A percentile compares a stretch with the other conserved stretches of the same genome.
These are phyloP conservation scores for Fremontodendron californicum DNA, from an alignment of 345 rosid species.

Conservation along the genomic window DNA sequence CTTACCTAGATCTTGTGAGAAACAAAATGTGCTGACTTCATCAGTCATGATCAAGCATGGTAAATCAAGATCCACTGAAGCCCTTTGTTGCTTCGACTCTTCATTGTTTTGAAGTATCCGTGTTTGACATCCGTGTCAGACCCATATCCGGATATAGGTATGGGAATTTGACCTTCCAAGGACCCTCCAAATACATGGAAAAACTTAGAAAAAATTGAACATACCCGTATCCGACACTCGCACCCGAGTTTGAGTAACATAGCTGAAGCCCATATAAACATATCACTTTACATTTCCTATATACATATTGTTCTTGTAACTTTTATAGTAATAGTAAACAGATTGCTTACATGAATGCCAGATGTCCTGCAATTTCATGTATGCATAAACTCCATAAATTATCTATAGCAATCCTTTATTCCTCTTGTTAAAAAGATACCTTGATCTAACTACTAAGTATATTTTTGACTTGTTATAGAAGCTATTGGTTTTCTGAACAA, in stretches of 20 bases:
- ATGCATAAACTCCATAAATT: neutral
- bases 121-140: too few relatives aligned
- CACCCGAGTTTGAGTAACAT: too few relatives aligned
- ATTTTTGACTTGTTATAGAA: neutral
- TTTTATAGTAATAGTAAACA: too few relatives aligned
- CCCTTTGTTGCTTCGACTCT: too few relatives aligned
- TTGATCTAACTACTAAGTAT: neutral
- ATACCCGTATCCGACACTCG: too few relatives aligned
- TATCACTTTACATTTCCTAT: neutral
- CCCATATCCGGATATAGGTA: too few relatives aligned
- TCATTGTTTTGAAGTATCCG: too few relatives aligned
- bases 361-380: neutral
- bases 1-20: neutral
- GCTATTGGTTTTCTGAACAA: neutral
- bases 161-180: too few relatives aligned
- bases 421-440: neutral
- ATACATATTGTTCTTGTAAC: too few relatives aligned
- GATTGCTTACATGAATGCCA: too few relatives aligned
- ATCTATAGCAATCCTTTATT: neutral
- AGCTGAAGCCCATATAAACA: neutral
- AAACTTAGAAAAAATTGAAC: too few relatives aligned
- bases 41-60: neutral
- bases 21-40: neutral
- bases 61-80: conserved; percentile 1
- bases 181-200: too few relatives aligned